Evolutionary conservation across 495 filamentous ascomycete genomes (phyloP), one percentile per base, ranked within the genome.

Genomic region (Niebla homalea): DNA sequence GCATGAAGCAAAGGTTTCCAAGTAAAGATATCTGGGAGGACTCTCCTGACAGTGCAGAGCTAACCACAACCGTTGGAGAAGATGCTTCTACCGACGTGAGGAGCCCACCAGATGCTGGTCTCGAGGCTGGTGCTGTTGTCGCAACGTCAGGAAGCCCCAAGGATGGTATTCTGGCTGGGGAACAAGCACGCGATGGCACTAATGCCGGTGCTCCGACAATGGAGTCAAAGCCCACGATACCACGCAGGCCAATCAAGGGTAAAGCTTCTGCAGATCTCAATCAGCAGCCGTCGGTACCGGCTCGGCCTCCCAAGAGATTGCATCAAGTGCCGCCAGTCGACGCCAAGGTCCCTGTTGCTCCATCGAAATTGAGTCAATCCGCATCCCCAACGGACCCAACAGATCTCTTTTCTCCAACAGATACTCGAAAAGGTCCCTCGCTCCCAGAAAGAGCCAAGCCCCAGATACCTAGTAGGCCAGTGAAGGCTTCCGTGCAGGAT

Each of bases 11-110:
- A 32, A 77, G 89, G 6, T 99, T 99, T 62, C 92, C 92, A 5
- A 95, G 89, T 61, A 79, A 79, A 35, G 92, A 99, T 66, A 84
- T 97, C 40, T 99, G 92, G 92, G 92, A 99, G 68, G 92, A 99
- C 61, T 79, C 78, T 0, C 90, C 92, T 4, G 85, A 92, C 55
- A 88, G 83, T 57, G 76, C 86, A 41, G 74, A 83, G 48, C 75
- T 93, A 23, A 78, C 84, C 52, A 89, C 92, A 11, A 90, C 84
- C 4, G 81, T 97, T 21, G 78, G 75, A 43, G 80, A 87, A 37
- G 60, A 67, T 12, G 65, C 72, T 14, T 71, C 75, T 4, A 69
- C 75, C 25, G 72, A 69, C 21, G 29, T 36, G 43, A 64, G 43
- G 59, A 65, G 43, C 55, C 56, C 32, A 39, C 41, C 57, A 49